phyloP scores from a whole-genome alignment of 2,329 filamentous ascomycete genomes.

The Claviceps humidiphila region DNA sequence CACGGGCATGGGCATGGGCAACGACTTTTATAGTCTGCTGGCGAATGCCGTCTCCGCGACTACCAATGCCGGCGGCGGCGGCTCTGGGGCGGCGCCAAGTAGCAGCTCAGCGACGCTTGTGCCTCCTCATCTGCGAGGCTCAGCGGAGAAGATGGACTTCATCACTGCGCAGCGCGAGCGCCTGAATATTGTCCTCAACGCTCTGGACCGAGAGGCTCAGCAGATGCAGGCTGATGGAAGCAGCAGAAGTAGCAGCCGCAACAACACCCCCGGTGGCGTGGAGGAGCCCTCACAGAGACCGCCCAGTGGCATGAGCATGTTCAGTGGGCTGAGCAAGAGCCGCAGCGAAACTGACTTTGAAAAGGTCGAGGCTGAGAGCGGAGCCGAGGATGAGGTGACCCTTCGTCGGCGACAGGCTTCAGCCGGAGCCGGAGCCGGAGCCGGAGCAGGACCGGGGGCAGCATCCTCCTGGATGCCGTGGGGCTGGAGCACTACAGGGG shows the following conservation, averaged over 20 bases:
- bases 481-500: conserved; percentile 24
- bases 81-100: conserved; percentile 6
- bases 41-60: conserved; percentile 59
- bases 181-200: conserved; percentile 59
- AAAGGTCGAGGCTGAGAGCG: conserved; percentile 67
- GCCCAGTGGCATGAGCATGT: conserved; percentile 33
- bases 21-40: conserved; percentile 67
- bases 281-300: conserved; percentile 27
- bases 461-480: conserved; percentile 36
- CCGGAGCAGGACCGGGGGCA: conserved; percentile 7
- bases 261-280: conserved; percentile 14
- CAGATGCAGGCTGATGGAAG: conserved; percentile 34
- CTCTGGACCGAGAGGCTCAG: conserved; percentile 66
- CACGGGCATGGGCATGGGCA: conserved; percentile 20
- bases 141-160: conserved; percentile 57
- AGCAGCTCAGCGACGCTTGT: conserved; percentile 47
- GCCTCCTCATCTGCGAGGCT: conserved; percentile 51
- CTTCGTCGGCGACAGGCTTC: conserved; percentile 18
- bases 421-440: background rate
- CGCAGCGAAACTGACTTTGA: conserved; percentile 83
- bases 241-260: background rate
- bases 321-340: conserved; percentile 59
- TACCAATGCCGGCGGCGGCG: conserved; percentile 26
- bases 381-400: conserved; percentile 36
- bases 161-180: conserved; percentile 68